A percentile compares a stretch with the other conserved stretches of the same genome.
Evolutionary conservation across 1,284 basidiomycete genomes (phyloP).

Genomic region (Boletellus deceptivus): DNA sequence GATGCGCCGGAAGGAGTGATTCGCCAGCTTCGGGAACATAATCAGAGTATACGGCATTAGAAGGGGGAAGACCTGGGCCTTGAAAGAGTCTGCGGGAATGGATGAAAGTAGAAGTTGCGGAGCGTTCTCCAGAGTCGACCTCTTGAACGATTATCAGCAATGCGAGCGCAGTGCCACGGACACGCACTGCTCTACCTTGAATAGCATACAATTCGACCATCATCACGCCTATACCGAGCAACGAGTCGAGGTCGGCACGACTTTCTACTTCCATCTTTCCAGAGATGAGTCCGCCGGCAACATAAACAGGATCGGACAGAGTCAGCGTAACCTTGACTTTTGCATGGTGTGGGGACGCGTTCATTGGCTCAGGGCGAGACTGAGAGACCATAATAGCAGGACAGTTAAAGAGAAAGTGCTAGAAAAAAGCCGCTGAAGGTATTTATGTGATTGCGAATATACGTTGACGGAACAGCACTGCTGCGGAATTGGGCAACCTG

Average conservation of each 20-base stretch:
- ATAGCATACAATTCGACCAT: slow-evolving; percentile 72
- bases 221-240: slow-evolving; percentile 67
- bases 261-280: slow-evolving; percentile 79
- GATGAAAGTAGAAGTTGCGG: slow-evolving; percentile 72
- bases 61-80: slow-evolving; percentile 74
- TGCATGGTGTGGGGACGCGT: slow-evolving; percentile 67
- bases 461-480: slow-evolving; percentile 1
- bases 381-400: slow-evolving; percentile 27
- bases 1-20: slow-evolving; percentile 55
- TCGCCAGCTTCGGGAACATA: slow-evolving; percentile 50
- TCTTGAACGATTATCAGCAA: slow-evolving; percentile 41
- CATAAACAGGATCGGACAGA: slow-evolving; percentile 54
- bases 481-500: background rate
- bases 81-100: slow-evolving; percentile 69
- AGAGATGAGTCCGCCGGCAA: slow-evolving; percentile 60
- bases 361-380: slow-evolving; percentile 65
- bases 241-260: slow-evolving; percentile 56
- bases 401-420: background rate
- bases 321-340: slow-evolving; percentile 67
- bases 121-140: slow-evolving; percentile 70
- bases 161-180: background rate
- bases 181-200: slow-evolving; percentile 49
- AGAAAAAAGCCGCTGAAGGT: slow-evolving; percentile 3
- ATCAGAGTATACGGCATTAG: slow-evolving; percentile 66
- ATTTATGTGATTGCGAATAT: slow-evolving; percentile 14